These are phyloP conservation scores for Erysimum cheiri DNA, from an alignment of 441 rosid species.

Conservation along the genomic window DNA sequence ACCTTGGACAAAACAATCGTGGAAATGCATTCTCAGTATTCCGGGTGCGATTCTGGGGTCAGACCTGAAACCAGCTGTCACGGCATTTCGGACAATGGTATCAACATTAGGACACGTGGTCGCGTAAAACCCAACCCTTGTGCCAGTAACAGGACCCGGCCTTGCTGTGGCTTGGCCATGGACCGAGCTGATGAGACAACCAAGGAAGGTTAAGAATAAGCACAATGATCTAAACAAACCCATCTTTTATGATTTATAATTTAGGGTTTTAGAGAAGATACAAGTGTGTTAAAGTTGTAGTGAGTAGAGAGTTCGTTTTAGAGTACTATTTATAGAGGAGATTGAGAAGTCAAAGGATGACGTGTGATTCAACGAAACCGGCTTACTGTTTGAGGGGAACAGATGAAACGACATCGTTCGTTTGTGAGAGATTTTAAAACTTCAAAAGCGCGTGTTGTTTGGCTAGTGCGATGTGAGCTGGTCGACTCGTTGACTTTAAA, in stretches of 20 bases:
- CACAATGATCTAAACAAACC: constrained; percentile 32
- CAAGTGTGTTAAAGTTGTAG: constrained; percentile 16
- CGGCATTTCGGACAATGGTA: constrained; percentile 57
- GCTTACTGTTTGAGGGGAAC: constrained; percentile 21
- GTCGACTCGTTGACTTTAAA: constrained; percentile 36
- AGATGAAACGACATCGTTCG: constrained; percentile 23
- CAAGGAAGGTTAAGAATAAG: constrained; percentile 28
- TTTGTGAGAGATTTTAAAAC: neutral
- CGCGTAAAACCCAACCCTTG: constrained; percentile 63
- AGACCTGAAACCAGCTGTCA: constrained; percentile 53
- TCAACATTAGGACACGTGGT: constrained; percentile 63
- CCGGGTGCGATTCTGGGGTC: constrained; percentile 64
- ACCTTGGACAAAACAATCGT: constrained; percentile 78
- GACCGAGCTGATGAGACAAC: constrained; percentile 17
- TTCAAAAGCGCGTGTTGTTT: constrained; percentile 37
- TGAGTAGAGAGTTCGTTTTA: constrained; percentile 25
- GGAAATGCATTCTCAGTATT: constrained; percentile 71
- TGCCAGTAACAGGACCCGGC: constrained; percentile 53
- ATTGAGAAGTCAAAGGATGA: constrained; percentile 23
- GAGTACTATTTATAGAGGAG: constrained; percentile 33
- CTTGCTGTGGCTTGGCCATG: constrained; percentile 34
- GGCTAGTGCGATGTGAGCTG: constrained; percentile 40
- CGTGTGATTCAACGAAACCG: constrained; percentile 39
- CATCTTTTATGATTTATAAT: constrained; percentile 16
- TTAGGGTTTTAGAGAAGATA: constrained; percentile 26